Base-by-base conservation (phyloP, 2,329 filamentous ascomycete genomes). In the Ceratocystis huliohia region DNA sequence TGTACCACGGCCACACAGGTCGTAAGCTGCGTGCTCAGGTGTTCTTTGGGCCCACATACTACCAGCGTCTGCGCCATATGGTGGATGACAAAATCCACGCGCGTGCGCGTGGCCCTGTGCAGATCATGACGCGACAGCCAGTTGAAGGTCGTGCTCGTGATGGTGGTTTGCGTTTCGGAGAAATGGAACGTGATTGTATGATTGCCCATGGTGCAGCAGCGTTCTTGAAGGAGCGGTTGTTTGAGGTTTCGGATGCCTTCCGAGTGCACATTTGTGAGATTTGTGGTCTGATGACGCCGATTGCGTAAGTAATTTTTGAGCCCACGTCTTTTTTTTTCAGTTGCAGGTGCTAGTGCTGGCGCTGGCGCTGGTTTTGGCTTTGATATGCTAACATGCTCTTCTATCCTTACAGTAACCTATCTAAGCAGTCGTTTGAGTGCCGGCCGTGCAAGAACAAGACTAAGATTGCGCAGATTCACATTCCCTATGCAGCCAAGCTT, bases 111-210 rank as follows among this genome's bases (percentile, higher is more conserved):
- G 94, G 95, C 45, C 94, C 94, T 0, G 89, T 96, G 25, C 94
- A 99, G 78, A 99, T 99, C 73, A 84, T 99, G 79, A 99, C 94
- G 2, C 84, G 95, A 67, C 94, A 99, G 77, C 94, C 94, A 20
- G 94, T 99, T 15, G 94, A 99, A 78, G 94, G 94, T 88, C 89
- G 95, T 84, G 94, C 94, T 2, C 83, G 95, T 77, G 95, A 99
- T 75, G 94, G 94, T 83, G 94, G 94, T 81, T 83, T 99, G 57
- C 93, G 95, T 75, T 99, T 99, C 85, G 94, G 94, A 86, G 94
- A 99, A 82, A 99, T 99, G 94, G 95, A 99, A 78, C 93, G 95
- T 80, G 95, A 99, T 84, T 99, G 94, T 76, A 99, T 99, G 94
- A 99, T 99, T 80, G 91, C 95, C n/a, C 95, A 99, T 75, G 94